These are phyloP conservation scores for Globisporangium solare DNA, from an alignment of 352 stramenopile genomes.

Conservation along the genomic window DNA sequence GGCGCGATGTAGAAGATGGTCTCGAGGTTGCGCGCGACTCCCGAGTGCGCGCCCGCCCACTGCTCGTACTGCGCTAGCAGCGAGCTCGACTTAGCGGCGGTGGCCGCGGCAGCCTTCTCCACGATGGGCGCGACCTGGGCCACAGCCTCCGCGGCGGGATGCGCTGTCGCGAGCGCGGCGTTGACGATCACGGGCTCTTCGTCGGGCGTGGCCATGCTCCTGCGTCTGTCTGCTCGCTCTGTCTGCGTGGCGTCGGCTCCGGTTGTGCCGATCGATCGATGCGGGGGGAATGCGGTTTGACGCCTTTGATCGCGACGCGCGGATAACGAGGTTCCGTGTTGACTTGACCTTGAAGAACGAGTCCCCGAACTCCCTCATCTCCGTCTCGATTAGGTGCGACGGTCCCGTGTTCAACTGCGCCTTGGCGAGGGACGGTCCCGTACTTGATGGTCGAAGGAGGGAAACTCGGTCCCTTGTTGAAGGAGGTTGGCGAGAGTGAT, in stretches of 20 bases:
- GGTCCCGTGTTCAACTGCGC: neutral
- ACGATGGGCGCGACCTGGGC: neutral
- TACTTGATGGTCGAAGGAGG: neutral
- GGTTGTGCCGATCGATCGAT: neutral
- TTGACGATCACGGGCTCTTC: slow-evolving; percentile 16
- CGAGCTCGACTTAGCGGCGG: slow-evolving; percentile 11
- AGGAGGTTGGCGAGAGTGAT: neutral
- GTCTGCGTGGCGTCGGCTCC: too few relatives aligned
- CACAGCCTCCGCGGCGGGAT: neutral
- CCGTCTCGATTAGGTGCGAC: neutral
- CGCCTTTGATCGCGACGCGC: too few relatives aligned
- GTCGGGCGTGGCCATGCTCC: slow-evolving; percentile 5
- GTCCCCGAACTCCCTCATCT: neutral
- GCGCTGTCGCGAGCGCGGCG: neutral
- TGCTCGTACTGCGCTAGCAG: slow-evolving; percentile 46
- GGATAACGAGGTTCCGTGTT: neutral
- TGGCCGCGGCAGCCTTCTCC: neutral
- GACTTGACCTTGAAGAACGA: slow-evolving; percentile 1
- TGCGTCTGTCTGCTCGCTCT: too few relatives aligned
- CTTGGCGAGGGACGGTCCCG: neutral
- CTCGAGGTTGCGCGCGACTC: slow-evolving; percentile 69
- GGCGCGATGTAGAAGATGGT: slow-evolving; percentile 74
- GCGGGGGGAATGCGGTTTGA: neutral
- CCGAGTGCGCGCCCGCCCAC: slow-evolving; percentile 58
- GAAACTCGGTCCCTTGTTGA: neutral